A percentile compares a stretch with the other conserved stretches of the same genome.
phyloP scores from a whole-genome alignment of 306 rosid genomes.

The Cicer cuneatum region DNA sequence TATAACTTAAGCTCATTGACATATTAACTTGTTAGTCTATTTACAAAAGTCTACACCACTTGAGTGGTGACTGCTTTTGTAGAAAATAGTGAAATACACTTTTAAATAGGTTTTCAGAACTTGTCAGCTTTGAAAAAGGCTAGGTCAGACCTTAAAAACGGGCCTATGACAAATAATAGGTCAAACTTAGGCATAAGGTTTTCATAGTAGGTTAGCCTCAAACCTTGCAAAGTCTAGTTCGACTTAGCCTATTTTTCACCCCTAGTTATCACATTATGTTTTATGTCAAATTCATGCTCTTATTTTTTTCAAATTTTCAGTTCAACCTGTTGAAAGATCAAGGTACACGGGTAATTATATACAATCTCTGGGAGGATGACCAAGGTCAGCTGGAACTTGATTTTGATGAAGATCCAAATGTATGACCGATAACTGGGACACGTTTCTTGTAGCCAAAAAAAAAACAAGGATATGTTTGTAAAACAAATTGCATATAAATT shows the following conservation, averaged over 20 bases:
- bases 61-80: no score
- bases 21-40: no score
- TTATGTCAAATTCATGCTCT: slow-evolving; percentile 40
- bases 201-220: background rate
- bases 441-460: background rate
- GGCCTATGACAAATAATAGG: background rate
- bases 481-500: slow-evolving; percentile 17
- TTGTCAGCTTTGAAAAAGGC: background rate
- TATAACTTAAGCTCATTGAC: no score
- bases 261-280: background rate
- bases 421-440: slow-evolving; percentile 51
- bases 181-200: background rate
- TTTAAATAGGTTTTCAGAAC: no score
- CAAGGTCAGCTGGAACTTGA: slow-evolving; percentile 93
- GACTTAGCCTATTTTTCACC: background rate
- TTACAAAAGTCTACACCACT: no score
- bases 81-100: no score
- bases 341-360: slow-evolving; percentile 89
- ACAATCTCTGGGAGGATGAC: slow-evolving; percentile 99
- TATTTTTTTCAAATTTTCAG: slow-evolving; percentile 53
- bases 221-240: background rate
- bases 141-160: background rate
- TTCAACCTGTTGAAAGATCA: slow-evolving; percentile 68
- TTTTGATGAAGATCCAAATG: slow-evolving; percentile 83
- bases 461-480: background rate